Conservation (phyloP, 495 filamentous ascomycete genomes). For the Tuber microsphaerosporum region DNA sequence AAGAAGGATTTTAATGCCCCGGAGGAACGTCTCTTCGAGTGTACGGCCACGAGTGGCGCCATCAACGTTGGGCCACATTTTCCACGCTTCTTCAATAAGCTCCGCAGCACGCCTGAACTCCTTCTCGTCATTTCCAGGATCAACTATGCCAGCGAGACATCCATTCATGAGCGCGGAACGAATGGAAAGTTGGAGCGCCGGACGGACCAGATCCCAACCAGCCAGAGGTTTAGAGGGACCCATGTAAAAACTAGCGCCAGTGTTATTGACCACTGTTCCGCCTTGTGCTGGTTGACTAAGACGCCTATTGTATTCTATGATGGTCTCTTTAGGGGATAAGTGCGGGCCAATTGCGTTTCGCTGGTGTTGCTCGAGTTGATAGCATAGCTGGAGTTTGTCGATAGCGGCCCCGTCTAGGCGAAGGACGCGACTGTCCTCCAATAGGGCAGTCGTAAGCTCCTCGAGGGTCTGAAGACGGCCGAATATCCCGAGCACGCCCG, state of each 20-base stretch:
- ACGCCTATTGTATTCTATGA: constrained; percentile 25
- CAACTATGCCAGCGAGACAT: constrained; percentile 21
- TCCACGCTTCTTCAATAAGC: constrained; percentile 35
- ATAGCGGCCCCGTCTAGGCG: constrained; percentile 21
- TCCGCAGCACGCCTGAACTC: constrained; percentile 35
- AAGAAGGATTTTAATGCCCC: constrained; percentile 37
- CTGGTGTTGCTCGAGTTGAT: constrained; percentile 34
- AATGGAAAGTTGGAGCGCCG: constrained; percentile 34
- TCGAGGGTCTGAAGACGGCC: constrained; percentile 38
- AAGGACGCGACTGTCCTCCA: constrained; percentile 32
- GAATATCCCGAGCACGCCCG: constrained; percentile 28
- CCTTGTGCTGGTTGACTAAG: constrained; percentile 17
- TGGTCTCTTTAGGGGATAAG: constrained; percentile 32
- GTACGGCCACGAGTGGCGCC: constrained; percentile 36
- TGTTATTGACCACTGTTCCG: constrained; percentile 3
- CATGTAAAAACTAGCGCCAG: background rate
- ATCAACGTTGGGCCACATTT: constrained; percentile 35
- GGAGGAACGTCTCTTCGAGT: constrained; percentile 36
- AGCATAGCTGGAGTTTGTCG: constrained; percentile 33
- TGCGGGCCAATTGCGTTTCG: constrained; percentile 37
- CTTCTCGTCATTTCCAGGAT: constrained; percentile 19
- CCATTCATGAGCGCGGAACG: constrained; percentile 36
- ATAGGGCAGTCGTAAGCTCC: constrained; percentile 35
- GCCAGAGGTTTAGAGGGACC: background rate
- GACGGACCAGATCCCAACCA: constrained; percentile 37